Percentiles rank a stretch among this genome's conserved stretches.
Conservation (phyloP, 1,284 basidiomycete genomes). For the Ceratobasidium sp. region DNA sequence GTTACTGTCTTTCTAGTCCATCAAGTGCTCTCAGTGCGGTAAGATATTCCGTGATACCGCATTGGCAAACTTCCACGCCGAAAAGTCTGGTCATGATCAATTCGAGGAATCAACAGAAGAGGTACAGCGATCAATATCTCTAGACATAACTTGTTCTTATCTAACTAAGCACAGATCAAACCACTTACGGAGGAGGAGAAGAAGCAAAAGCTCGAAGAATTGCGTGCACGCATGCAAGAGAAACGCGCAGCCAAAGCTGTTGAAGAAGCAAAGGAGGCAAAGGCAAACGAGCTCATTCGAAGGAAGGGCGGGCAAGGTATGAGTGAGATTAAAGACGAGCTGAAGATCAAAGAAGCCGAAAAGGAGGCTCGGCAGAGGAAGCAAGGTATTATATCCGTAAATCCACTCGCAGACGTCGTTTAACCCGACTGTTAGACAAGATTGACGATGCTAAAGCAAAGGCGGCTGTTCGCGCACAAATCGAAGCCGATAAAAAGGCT, state of each 20-base stretch:
- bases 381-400: constrained; percentile 67
- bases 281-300: constrained; percentile 84
- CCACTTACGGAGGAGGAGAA: constrained; percentile 97
- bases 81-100: constrained; percentile 94
- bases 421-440: constrained; percentile 72
- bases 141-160: neutral
- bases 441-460: constrained; percentile 85
- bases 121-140: constrained; percentile 62
- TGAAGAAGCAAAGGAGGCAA: constrained; percentile 78
- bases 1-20: constrained; percentile 66
- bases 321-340: constrained; percentile 79
- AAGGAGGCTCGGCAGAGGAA: constrained; percentile 86
- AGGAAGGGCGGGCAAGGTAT: constrained; percentile 90
- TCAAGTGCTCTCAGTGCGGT: constrained; percentile 84
- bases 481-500: constrained; percentile 91
- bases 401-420: neutral
- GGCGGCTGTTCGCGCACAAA: constrained; percentile 90
- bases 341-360: constrained; percentile 81
- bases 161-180: constrained; percentile 72
- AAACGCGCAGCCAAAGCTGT: constrained; percentile 80
- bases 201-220: constrained; percentile 82
- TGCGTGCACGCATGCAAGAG: constrained; percentile 80
- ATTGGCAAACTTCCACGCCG: constrained; percentile 93
- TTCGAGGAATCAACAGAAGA: constrained; percentile 97
- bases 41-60: constrained; percentile 92